phyloP scores from a whole-genome alignment of 441 rosid genomes.

The Rhodomyrtus psidioides region DNA sequence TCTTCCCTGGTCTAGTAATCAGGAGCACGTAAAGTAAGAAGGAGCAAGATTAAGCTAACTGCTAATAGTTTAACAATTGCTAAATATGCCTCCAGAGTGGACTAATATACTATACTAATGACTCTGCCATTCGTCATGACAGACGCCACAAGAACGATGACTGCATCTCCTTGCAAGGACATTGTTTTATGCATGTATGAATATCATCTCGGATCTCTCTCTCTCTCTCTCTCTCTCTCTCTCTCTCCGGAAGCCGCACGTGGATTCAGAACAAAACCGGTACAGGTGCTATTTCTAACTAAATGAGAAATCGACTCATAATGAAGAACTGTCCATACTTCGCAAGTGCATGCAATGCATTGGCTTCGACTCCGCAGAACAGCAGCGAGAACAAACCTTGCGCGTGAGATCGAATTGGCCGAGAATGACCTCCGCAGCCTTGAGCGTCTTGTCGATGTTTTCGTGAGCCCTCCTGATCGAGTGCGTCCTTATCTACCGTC shows the following conservation, averaged over 20 bases:
- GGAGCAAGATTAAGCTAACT: neutral
- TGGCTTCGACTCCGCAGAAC: neutral
- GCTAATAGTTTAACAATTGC: neutral
- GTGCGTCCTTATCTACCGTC: conserved; percentile 72
- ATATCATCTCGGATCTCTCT: neutral
- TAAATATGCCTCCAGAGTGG: neutral
- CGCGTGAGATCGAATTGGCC: conserved; percentile 69
- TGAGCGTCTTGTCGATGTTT: conserved; percentile 77
- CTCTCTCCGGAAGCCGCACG: neutral
- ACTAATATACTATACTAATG: neutral
- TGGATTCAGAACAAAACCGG: neutral
- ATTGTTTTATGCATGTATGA: neutral
- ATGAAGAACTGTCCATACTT: neutral
- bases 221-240: no score
- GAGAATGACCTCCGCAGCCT: conserved; percentile 69
- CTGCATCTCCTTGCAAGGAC: neutral
- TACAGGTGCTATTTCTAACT: neutral
- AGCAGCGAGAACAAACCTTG: conserved; percentile 41
- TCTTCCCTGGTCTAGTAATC: neutral
- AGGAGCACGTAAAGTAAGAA: neutral
- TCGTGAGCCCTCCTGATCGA: conserved; percentile 87
- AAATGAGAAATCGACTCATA: neutral
- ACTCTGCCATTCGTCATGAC: neutral
- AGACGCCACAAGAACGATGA: neutral
- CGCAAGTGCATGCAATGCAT: neutral